A percentile compares a stretch with the other conserved stretches of the same genome.
Evolutionary conservation across 1,284 basidiomycete species (phyloP).

Genomic region (Schizophyllum commune): DNA sequence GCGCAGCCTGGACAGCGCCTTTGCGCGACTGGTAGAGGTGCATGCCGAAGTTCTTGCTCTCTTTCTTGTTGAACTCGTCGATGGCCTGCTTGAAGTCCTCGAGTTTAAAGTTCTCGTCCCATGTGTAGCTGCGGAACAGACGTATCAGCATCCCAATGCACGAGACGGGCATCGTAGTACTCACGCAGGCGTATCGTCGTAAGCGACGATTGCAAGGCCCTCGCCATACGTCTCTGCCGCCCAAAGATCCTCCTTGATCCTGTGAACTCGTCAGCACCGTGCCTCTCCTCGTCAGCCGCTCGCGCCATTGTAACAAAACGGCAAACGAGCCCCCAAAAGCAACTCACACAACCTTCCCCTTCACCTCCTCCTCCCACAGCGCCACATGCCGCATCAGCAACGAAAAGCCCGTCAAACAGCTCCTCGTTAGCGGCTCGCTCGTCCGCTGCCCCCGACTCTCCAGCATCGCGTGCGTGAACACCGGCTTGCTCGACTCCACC

Average conservation of each 20-base stretch:
- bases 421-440: slow-evolving; percentile 7
- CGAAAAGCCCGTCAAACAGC: slow-evolving; percentile 11
- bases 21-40: not conserved
- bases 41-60: not conserved
- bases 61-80: slow-evolving; percentile 8
- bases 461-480: slow-evolving; percentile 6
- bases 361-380: slow-evolving; percentile 11
- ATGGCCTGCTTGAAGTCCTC: slow-evolving; percentile 6
- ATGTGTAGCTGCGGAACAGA: slow-evolving; percentile 9
- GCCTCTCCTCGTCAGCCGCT: no score
- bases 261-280: not conserved
- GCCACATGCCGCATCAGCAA: slow-evolving; percentile 15
- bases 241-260: slow-evolving; percentile 10
- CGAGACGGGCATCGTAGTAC: not conserved
- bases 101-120: slow-evolving; percentile 11
- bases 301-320: not conserved
- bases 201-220: slow-evolving; percentile 6
- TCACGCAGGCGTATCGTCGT: slow-evolving; percentile 14
- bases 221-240: slow-evolving; percentile 11
- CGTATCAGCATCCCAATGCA: not conserved
- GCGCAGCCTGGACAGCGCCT: not conserved
- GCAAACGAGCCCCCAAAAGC: not conserved
- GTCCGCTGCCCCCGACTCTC: slow-evolving; percentile 9
- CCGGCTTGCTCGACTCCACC: not conserved
- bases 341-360: slow-evolving; percentile 8